Percentiles rank a stretch among this genome's conserved stretches.
These are phyloP conservation scores for Cajanus cajan DNA, from an alignment of 306 rosid species.

Conservation along the genomic window DNA sequence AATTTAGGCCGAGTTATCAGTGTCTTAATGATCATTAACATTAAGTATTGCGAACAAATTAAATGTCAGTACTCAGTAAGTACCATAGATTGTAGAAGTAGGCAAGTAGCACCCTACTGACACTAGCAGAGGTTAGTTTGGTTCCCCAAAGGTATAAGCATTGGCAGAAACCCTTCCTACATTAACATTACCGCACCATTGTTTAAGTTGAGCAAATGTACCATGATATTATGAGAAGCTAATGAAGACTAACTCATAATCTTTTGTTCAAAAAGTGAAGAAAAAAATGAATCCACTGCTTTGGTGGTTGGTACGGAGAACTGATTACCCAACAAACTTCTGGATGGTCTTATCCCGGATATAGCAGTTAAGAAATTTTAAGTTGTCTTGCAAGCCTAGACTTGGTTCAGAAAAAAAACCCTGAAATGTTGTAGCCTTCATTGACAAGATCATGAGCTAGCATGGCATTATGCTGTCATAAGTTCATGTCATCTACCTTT, in stretches of 20 bases:
- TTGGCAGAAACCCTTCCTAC: no score
- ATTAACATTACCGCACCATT: background rate
- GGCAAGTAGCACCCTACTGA: constrained; percentile 6
- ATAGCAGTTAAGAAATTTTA: background rate
- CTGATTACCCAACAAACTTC: background rate
- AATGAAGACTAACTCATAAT: background rate
- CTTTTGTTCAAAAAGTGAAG: background rate
- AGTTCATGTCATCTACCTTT: no score
- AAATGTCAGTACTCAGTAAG: no score
- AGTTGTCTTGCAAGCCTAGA: background rate
- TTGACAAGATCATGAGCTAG: no score
- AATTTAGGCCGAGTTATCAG: background rate
- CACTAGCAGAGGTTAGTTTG: background rate
- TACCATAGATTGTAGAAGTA: background rate
- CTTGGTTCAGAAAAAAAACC: background rate
- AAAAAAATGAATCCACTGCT: background rate
- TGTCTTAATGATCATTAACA: background rate
- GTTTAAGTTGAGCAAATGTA: no score
- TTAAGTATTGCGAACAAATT: background rate
- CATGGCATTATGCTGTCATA: no score
- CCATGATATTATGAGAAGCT: background rate
- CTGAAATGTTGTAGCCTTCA: no score
- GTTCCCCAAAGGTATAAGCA: no score
- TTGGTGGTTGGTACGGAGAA: background rate
- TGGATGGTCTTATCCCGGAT: background rate